A percentile compares a stretch with the other conserved stretches of the same genome.
phyloP scores from a whole-genome alignment of 352 stramenopile species.

The Aphanomyces euteiches region DNA sequence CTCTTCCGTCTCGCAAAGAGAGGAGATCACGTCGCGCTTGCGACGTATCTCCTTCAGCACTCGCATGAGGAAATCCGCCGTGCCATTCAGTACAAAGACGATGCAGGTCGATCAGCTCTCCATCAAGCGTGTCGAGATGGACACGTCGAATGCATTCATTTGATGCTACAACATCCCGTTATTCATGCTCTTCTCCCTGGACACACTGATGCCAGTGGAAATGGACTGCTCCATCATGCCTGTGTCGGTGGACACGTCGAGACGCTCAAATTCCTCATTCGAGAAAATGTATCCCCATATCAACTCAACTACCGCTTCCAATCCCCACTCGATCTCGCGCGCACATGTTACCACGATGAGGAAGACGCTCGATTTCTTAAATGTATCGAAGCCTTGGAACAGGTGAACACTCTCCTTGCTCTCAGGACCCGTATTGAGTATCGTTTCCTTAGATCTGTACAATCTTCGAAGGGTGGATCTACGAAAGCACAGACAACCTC shows the following conservation, averaged over 20 bases:
- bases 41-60: slow-evolving; percentile 9
- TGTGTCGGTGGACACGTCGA: slow-evolving; percentile 1
- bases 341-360: slow-evolving; percentile 1
- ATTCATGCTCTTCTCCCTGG: background rate
- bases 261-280: slow-evolving; percentile 16
- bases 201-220: slow-evolving; percentile 1
- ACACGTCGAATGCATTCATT: slow-evolving; percentile 9
- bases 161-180: slow-evolving; percentile 12
- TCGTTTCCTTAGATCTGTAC: slow-evolving; percentile 18
- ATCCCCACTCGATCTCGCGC: slow-evolving; percentile 16
- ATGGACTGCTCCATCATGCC: slow-evolving; percentile 21
- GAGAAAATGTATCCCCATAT: slow-evolving; percentile 3
- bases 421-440: background rate
- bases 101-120: slow-evolving; percentile 7
- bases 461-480: slow-evolving; percentile 55
- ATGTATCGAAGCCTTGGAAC: slow-evolving; percentile 76
- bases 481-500: slow-evolving; percentile 77
- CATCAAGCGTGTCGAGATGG: slow-evolving; percentile 8
- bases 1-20: slow-evolving; percentile 22
- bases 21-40: background rate
- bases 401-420: slow-evolving; percentile 40
- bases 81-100: slow-evolving; percentile 4
- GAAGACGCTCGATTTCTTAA: slow-evolving; percentile 21
- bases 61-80: background rate
- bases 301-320: slow-evolving; percentile 13